Percentiles rank a stretch among this genome's conserved stretches.
Conservation (phyloP, 2,329 filamentous ascomycete genomes). For the Aspergillus caelatus region DNA sequence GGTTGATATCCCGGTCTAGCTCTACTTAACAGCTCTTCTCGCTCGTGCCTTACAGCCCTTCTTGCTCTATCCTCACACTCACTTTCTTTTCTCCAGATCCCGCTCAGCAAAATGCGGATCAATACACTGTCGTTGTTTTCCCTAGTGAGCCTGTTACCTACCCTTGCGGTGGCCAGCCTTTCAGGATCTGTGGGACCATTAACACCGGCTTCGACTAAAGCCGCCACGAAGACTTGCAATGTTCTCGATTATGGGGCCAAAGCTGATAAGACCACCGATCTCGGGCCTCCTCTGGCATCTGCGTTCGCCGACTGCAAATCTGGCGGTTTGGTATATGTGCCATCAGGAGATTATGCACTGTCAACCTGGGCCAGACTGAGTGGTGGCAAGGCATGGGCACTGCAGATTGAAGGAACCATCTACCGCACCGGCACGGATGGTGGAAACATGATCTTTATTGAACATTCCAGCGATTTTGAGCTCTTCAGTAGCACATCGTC, state of each 20-base stretch:
- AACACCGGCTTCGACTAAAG: slow-evolving; percentile 48
- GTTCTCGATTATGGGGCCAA: slow-evolving; percentile 56
- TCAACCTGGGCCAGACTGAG: slow-evolving; percentile 53
- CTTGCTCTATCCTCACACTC: not conserved
- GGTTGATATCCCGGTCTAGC: not conserved
- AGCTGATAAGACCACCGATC: slow-evolving; percentile 55
- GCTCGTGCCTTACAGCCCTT: not conserved
- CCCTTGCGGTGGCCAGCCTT: slow-evolving; percentile 40
- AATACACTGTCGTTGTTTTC: slow-evolving; percentile 13
- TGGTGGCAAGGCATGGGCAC: slow-evolving; percentile 51
- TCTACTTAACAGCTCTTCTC: slow-evolving; percentile 2
- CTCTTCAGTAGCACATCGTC: slow-evolving; percentile 56
- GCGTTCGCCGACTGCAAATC: slow-evolving; percentile 56
- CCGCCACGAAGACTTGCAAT: slow-evolving; percentile 54
- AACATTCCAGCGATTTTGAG: slow-evolving; percentile 56
- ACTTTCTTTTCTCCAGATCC: not conserved
- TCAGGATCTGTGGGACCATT: slow-evolving; percentile 49
- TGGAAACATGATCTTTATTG: slow-evolving; percentile 58
- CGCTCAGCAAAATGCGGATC: slow-evolving; percentile 12
- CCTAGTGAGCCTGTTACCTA: slow-evolving; percentile 27
- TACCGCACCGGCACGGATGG: slow-evolving; percentile 53
- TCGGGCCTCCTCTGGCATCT: slow-evolving; percentile 51
- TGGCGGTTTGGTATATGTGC: slow-evolving; percentile 56
- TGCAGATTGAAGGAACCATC: slow-evolving; percentile 58
- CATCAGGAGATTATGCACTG: slow-evolving; percentile 54